Conservation (phyloP, 306 rosid genomes). For the Cucurbita maxima region DNA sequence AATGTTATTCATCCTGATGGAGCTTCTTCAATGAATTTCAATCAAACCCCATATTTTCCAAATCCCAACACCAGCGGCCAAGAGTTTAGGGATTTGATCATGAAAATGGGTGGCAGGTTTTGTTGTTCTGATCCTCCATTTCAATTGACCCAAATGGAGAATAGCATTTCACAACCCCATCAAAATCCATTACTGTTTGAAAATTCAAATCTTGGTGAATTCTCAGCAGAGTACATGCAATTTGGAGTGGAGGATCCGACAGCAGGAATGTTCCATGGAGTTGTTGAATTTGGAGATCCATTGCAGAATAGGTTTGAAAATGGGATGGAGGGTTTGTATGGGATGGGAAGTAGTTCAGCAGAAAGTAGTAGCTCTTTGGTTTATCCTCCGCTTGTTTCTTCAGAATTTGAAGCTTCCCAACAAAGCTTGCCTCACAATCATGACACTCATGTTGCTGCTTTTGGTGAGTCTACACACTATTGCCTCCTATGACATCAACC, state of each 20-base stretch:
- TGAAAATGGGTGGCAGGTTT: slow-evolving; percentile 36
- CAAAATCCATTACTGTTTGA: not conserved
- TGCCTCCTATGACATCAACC: slow-evolving; percentile 24
- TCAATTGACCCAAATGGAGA: slow-evolving; percentile 10
- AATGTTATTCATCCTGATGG: not conserved
- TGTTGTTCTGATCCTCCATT: slow-evolving; percentile 9
- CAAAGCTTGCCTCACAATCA: slow-evolving; percentile 8
- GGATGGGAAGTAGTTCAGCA: slow-evolving; percentile 22
- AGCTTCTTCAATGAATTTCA: slow-evolving; percentile 6
- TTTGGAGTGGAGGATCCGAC: not conserved
- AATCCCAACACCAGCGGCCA: slow-evolving; percentile 18
- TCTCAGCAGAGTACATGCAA: not conserved
- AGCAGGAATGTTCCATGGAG: not conserved
- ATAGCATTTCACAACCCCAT: not conserved
- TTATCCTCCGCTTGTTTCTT: slow-evolving; percentile 35
- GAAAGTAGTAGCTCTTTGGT: slow-evolving; percentile 51
- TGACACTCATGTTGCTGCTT: slow-evolving; percentile 13
- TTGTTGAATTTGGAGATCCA: slow-evolving; percentile 14
- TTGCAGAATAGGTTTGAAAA: slow-evolving; percentile 11
- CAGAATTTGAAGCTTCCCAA: slow-evolving; percentile 41
- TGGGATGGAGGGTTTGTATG: slow-evolving; percentile 31
- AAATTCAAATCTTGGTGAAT: not conserved
- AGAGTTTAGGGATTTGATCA: slow-evolving; percentile 22
- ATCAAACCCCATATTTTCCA: slow-evolving; percentile 29
- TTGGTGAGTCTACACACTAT: slow-evolving; percentile 33